Conservation (phyloP, 176 grass and related monocot genomes). For the Paspalum notatum region DNA sequence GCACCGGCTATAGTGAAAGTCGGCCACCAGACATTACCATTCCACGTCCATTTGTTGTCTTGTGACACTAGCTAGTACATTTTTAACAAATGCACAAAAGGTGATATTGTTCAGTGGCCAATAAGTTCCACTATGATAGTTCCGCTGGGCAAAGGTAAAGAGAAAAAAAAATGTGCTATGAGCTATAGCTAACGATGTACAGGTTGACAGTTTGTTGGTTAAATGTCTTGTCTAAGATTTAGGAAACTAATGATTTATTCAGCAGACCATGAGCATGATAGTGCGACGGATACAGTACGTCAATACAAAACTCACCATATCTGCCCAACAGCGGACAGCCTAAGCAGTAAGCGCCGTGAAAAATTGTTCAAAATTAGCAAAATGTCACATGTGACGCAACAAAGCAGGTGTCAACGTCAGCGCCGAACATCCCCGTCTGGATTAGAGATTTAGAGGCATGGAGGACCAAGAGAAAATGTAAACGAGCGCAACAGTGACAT, state of each 20-base stretch:
- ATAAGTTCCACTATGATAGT: neutral
- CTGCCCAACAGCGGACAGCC: neutral
- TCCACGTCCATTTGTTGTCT: neutral
- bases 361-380: neutral
- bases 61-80: neutral
- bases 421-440: neutral
- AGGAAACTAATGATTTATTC: neutral
- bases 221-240: neutral
- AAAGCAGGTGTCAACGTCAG: neutral
- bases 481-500: neutral
- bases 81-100: neutral
- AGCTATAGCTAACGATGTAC: too few species aligned
- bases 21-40: neutral
- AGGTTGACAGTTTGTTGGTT: neutral
- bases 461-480: neutral
- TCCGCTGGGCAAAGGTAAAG: neutral
- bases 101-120: neutral
- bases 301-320: neutral
- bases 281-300: neutral
- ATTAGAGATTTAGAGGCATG: neutral
- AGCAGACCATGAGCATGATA: neutral
- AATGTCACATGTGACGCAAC: neutral
- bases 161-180: neutral
- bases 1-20: neutral
- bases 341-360: neutral